A percentile compares a stretch with the other conserved stretches of the same genome.
Conservation (phyloP, 78 protist species). For the Anaeramoeba ignava region DNA sequence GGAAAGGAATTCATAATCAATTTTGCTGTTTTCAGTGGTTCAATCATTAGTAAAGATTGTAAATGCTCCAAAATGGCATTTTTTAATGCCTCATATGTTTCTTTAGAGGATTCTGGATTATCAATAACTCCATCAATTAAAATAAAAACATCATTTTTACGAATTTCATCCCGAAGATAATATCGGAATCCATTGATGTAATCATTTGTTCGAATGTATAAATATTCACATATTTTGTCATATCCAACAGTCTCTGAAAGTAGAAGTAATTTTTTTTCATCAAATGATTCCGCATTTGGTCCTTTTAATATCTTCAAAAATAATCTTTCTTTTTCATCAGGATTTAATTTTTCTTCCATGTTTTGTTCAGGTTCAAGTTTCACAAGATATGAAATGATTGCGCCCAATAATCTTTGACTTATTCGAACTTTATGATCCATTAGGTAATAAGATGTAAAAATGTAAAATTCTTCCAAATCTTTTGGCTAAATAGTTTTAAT, state of each 20-base stretch:
- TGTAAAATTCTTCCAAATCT: background rate
- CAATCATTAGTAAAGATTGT: background rate
- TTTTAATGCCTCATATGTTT: background rate
- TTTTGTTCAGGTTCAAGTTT: background rate
- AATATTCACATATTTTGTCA: background rate
- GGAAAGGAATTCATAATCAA: no score
- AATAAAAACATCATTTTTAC: background rate
- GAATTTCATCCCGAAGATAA: background rate
- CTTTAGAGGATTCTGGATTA: background rate
- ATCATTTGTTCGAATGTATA: background rate
- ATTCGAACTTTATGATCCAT: background rate
- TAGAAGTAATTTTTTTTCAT: background rate
- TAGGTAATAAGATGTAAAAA: background rate
- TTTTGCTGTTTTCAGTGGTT: background rate
- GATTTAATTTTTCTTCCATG: background rate
- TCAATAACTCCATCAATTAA: background rate
- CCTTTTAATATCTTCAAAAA: background rate
- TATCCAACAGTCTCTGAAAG: background rate
- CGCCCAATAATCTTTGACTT: background rate
- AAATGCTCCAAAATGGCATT: background rate
- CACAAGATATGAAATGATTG: background rate
- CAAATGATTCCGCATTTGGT: background rate
- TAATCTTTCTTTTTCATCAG: no score
- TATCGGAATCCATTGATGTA: background rate
- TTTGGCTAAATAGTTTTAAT: no score